phyloP scores from a whole-genome alignment of 257 asterid species.

The Solanum boliviense region DNA sequence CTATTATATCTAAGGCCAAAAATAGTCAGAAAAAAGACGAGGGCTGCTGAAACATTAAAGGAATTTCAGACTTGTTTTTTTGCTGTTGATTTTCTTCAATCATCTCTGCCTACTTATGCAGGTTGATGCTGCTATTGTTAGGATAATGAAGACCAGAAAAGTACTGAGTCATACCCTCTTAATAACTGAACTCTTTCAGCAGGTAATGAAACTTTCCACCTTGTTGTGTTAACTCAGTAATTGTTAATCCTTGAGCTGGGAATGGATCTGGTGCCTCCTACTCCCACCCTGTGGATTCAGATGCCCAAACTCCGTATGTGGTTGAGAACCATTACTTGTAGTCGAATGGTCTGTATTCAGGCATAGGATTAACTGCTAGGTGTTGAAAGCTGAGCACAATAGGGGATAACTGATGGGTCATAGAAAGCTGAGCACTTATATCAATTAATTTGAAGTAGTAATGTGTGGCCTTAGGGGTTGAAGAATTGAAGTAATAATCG shows the following conservation, averaged over 20 bases:
- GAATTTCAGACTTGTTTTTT: neutral
- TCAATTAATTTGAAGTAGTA: neutral
- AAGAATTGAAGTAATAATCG: neutral
- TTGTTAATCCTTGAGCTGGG: neutral
- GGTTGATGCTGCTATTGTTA: constrained; percentile 98
- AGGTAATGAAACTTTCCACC: constrained; percentile 31
- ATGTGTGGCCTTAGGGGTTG: neutral
- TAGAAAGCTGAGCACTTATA: neutral
- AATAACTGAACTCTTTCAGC: constrained; percentile 96
- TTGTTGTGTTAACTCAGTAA: neutral
- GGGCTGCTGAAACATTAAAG: neutral
- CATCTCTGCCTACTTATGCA: constrained; percentile 15
- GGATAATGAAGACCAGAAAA: constrained; percentile 95
- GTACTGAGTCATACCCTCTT: constrained; percentile 87
- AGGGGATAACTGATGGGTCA: neutral
- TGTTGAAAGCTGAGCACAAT: neutral
- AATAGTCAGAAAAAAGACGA: neutral
- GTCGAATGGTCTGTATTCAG: neutral
- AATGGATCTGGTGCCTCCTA: neutral
- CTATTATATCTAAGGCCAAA: neutral
- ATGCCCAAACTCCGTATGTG: neutral
- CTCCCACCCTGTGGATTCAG: neutral
- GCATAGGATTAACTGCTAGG: neutral
- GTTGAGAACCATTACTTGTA: neutral
- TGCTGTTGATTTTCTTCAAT: neutral